A percentile compares a stretch with the other conserved stretches of the same genome.
phyloP scores from a whole-genome alignment of 306 rosid genomes.

The Quillaja saponaria region DNA sequence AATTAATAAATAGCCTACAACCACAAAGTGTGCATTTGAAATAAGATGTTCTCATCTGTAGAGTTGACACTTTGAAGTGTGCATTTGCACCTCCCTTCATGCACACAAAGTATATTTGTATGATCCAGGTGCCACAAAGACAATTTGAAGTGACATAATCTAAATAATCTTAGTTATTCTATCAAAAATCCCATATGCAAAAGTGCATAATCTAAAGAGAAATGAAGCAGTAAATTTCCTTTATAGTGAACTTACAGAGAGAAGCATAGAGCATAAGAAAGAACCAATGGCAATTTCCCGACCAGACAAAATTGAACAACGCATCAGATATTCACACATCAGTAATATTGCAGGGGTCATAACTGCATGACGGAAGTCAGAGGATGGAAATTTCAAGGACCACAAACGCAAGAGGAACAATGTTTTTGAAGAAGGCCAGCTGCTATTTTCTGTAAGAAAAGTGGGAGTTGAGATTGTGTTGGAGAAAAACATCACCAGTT shows the following conservation, averaged over 20 bases:
- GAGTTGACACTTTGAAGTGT: not conserved
- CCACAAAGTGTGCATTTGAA: constrained; percentile 9
- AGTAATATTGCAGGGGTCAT: constrained; percentile 74
- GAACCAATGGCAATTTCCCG: constrained; percentile 82
- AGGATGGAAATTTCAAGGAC: constrained; percentile 89
- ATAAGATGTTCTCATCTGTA: too few relatives aligned
- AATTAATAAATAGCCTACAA: constrained; percentile 32
- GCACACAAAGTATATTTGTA: not conserved
- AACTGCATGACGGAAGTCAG: constrained; percentile 87
- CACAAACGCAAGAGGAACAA: constrained; percentile 85
- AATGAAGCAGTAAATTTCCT: not conserved
- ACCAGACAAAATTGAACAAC: constrained; percentile 70
- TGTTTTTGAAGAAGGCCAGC: constrained; percentile 88
- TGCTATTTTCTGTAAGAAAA: constrained; percentile 63
- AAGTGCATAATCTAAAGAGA: constrained; percentile 1
- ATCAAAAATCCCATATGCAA: constrained; percentile 12
- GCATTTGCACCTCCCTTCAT: not conserved
- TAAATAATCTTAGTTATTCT: constrained; percentile 1
- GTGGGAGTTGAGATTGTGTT: constrained; percentile 18
- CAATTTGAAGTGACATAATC: not conserved
- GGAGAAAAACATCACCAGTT: constrained; percentile 23
- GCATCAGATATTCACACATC: constrained; percentile 89
- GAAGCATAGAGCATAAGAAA: constrained; percentile 86
- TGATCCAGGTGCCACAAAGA: not conserved
- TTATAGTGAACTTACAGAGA: constrained; percentile 57